Base-by-base conservation (phyloP, 78 protist species). In the Dictyostelium citrinum region DNA sequence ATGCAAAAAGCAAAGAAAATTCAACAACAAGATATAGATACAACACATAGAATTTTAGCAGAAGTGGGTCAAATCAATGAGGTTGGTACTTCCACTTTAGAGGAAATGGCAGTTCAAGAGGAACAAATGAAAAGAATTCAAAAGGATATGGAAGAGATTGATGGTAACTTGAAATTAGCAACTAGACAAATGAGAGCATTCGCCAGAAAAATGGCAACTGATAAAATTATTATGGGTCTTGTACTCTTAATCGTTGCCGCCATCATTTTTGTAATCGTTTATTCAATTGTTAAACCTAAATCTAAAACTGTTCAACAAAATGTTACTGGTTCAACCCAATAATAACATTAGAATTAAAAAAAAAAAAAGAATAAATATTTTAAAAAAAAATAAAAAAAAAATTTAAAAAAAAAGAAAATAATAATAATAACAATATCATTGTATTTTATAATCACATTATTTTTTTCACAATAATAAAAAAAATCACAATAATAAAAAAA, bases 161-260 rank as follows among this genome's bases (percentile, higher is more conserved):
- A 91, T 58, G 37, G 82, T 71, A 88, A 96, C 39, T 49, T 95
- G 46, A 90, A 91, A 51, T 84, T 93, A 12, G 98, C 97, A 43
- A 41, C 68, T 14, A 83, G 88, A 74, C 94, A 93, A 80, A 79
- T 96, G 83, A 93, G 94, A 74, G 96, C 91, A 10, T 96, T 96
- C 58, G 93, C 95, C n/a, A 81, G 98, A 64, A 81, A 95, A 27
- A 91, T 96, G 95, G 91, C 91, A 27, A 94, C 98, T 11, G 98
- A 96, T 68, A 96, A 96, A 83, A 39, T 96, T 3, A 90, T 96
- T 77, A 71, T 96, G 84, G 93, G 96, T 74, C 60, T 96, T 20
- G 51, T 91, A 24, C 64, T 86, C 12, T 81, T 93, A 33, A 70
- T 96, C 27, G 97, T 91, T 16, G 7, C 84, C 12, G 98, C 95